Percentiles rank a stretch among this genome's conserved stretches.
Conservation (phyloP, 768 basidiomycete genomes). For the Russula sp. region DNA sequence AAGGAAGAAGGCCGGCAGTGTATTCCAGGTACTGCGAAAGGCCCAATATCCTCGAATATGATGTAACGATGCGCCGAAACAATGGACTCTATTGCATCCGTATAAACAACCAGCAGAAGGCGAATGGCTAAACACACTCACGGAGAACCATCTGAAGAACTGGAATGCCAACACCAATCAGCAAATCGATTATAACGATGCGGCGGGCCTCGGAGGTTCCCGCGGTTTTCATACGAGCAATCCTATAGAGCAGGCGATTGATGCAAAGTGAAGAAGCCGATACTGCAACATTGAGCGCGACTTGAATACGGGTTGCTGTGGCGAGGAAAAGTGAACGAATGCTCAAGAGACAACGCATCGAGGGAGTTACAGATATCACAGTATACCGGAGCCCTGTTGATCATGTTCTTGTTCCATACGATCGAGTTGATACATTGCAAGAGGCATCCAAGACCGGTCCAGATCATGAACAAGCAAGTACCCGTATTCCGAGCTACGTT, state of each 20-base stretch:
- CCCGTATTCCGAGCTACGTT: conserved; percentile 62
- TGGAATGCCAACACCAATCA: conserved; percentile 34
- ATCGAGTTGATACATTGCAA: background rate
- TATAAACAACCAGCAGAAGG: background rate
- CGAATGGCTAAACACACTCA: background rate
- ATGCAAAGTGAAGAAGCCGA: conserved; percentile 46
- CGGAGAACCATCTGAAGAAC: conserved; percentile 9
- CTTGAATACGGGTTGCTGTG: conserved; percentile 42
- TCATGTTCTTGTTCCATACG: background rate
- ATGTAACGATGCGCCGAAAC: background rate
- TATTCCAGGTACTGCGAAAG: conserved; percentile 40
- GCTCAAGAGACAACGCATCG: background rate
- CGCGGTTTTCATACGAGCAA: conserved; percentile 38
- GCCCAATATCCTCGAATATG: conserved; percentile 44
- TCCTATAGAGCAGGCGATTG: conserved; percentile 49
- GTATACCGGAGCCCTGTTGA: background rate
- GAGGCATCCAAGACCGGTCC: conserved; percentile 47
- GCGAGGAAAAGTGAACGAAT: background rate
- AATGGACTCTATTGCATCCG: background rate
- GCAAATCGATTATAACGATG: conserved; percentile 18
- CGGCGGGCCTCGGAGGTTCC: conserved; percentile 30
- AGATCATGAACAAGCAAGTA: conserved; percentile 69
- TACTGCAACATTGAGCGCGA: conserved; percentile 40
- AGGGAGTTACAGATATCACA: background rate
- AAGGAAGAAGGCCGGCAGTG: conserved; percentile 36